These are phyloP conservation scores for Alternaria gaisen DNA, from an alignment of 2,329 filamentous ascomycete genomes.

Conservation along the genomic window DNA sequence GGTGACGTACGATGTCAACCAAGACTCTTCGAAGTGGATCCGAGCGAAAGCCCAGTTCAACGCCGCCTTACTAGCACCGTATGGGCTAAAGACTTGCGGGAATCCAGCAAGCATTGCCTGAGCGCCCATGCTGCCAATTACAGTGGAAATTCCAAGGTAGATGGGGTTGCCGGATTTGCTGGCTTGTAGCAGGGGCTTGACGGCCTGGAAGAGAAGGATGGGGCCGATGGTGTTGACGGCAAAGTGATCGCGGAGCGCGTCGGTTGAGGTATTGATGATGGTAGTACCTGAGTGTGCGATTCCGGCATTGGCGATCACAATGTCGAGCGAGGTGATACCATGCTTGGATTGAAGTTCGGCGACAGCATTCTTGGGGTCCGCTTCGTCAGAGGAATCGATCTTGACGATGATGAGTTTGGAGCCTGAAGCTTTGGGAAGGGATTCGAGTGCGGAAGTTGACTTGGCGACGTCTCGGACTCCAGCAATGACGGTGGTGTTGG, in stretches of 20 bases:
- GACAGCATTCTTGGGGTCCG: conserved; percentile 21
- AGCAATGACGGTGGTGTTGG: conserved; percentile 29
- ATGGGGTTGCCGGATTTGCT: conserved; percentile 20
- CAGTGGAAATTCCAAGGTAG: conserved; percentile 23
- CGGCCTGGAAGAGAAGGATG: conserved; percentile 46
- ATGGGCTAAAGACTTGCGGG: neutral
- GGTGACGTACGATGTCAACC: conserved; percentile 19
- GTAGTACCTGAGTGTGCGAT: conserved; percentile 32
- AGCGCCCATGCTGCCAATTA: conserved; percentile 16
- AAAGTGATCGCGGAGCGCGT: conserved; percentile 30
- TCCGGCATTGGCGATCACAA: conserved; percentile 64
- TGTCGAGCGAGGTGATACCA: conserved; percentile 57
- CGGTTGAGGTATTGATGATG: neutral
- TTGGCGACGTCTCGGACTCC: conserved; percentile 18
- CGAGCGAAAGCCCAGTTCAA: conserved; percentile 22
- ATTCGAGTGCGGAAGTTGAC: conserved; percentile 7
- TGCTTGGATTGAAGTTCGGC: neutral
- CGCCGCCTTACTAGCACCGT: conserved; percentile 23
- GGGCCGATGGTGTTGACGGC: conserved; percentile 53
- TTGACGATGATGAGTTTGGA: conserved; percentile 27
- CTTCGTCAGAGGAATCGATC: conserved; percentile 15
- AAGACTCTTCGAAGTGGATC: conserved; percentile 20
- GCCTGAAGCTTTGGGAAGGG: conserved; percentile 47
- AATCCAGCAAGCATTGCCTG: neutral
- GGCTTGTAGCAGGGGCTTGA: conserved; percentile 49